Conservation (phyloP, 2,329 filamentous ascomycete genomes). For the Colletotrichum eleusines region DNA sequence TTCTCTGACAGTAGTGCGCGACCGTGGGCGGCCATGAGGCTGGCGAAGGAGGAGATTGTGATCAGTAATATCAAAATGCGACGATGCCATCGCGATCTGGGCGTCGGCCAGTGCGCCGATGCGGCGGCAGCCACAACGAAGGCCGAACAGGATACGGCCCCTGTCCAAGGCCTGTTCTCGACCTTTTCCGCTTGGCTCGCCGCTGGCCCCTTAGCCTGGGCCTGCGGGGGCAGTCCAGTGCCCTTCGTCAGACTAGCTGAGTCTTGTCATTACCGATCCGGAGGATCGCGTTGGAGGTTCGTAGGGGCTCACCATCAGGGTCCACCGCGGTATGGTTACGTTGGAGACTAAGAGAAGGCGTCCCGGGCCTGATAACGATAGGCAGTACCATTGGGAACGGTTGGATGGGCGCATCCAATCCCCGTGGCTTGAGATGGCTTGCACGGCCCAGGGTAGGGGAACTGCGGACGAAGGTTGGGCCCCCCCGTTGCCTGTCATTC, state of each 20-base stretch:
- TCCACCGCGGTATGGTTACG: background rate
- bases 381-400: slow-evolving; percentile 11
- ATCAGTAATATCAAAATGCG: slow-evolving; percentile 18
- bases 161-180: background rate
- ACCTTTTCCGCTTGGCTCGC: background rate
- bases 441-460: background rate
- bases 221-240: slow-evolving; percentile 7
- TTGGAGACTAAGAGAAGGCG: background rate
- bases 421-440: slow-evolving; percentile 1
- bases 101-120: slow-evolving; percentile 9
- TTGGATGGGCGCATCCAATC: background rate
- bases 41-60: slow-evolving; percentile 8
- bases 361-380: background rate
- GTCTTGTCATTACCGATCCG: background rate
- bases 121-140: slow-evolving; percentile 27
- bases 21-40: slow-evolving; percentile 14
- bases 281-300: background rate
- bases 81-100: slow-evolving; percentile 2
- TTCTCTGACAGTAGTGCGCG: background rate
- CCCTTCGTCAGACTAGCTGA: background rate
- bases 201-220: slow-evolving; percentile 11
- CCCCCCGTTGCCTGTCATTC: background rate
- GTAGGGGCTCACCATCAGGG: background rate
- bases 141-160: background rate
- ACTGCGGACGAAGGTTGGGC: slow-evolving; percentile 7